Conservation (phyloP, 805 yeast species). For the Sugiyamaella floridensis region DNA sequence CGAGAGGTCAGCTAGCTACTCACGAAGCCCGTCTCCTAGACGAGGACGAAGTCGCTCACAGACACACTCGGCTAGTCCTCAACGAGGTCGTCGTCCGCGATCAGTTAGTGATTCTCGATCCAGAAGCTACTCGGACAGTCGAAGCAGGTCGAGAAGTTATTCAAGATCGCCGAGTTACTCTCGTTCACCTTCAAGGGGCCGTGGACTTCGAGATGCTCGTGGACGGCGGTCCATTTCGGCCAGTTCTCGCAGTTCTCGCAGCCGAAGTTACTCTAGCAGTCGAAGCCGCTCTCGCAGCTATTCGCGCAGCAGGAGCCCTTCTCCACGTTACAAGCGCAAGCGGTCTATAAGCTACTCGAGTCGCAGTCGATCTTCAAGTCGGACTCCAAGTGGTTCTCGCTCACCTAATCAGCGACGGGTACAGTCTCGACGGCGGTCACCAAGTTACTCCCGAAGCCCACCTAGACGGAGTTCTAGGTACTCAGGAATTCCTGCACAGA, state of each 20-base stretch:
- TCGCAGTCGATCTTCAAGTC: too few relatives aligned
- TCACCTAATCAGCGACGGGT: too few relatives aligned
- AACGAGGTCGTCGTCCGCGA: slow-evolving; percentile 14
- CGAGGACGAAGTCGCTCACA: not conserved
- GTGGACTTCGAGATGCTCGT: too few relatives aligned
- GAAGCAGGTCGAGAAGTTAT: slow-evolving; percentile 15
- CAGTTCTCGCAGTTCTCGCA: not conserved
- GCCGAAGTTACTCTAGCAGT: slow-evolving; percentile 18
- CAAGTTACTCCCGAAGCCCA: slow-evolving; percentile 2
- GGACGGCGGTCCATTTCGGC: too few relatives aligned
- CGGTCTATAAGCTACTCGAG: too few relatives aligned
- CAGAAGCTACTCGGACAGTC: slow-evolving; percentile 5
- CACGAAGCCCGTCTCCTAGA: slow-evolving; percentile 3
- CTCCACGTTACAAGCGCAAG: too few relatives aligned
- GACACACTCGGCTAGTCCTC: slow-evolving; percentile 5
- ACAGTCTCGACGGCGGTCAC: not conserved
- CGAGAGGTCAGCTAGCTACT: not conserved
- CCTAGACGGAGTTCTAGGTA: not conserved
- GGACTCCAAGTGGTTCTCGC: too few relatives aligned
- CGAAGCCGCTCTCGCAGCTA: slow-evolving; percentile 2
- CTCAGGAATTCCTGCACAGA: not conserved
- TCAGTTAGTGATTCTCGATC: slow-evolving; percentile 21
- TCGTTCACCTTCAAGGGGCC: not conserved
- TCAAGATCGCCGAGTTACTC: slow-evolving; percentile 12
- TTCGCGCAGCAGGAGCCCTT: not conserved